phyloP scores from a whole-genome alignment of 1,139 yeast species.

The Blastobotrys ciferrii region DNA sequence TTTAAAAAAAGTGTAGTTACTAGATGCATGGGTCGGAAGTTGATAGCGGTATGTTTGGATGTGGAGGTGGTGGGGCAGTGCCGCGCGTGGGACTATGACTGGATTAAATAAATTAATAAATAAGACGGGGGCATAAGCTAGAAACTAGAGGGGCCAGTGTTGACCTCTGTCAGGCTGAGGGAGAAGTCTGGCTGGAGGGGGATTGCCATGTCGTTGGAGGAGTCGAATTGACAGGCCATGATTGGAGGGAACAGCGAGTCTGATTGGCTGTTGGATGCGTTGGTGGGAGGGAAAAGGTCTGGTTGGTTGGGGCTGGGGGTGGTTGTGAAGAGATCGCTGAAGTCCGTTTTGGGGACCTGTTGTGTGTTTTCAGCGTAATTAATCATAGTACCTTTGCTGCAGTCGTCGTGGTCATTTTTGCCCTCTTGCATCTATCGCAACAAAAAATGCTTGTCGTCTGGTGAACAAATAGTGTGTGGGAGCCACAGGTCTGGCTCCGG shows the following conservation, averaged over 20 bases:
- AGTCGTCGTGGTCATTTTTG: background rate
- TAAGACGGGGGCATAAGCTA: slow-evolving; percentile 9
- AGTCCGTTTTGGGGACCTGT: background rate
- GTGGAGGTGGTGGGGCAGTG: no score
- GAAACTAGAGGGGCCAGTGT: background rate
- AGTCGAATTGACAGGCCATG: slow-evolving; percentile 23
- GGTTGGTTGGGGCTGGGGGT: background rate
- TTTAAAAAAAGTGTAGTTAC: no score
- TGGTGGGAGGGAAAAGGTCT: background rate
- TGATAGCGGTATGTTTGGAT: no score
- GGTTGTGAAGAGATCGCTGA: background rate
- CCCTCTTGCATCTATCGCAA: background rate
- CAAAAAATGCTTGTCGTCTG: background rate
- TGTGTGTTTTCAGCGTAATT: background rate
- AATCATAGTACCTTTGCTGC: background rate
- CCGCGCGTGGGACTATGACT: no score
- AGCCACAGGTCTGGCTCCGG: background rate
- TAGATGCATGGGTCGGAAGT: no score
- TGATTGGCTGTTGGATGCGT: background rate
- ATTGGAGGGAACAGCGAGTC: slow-evolving; percentile 28
- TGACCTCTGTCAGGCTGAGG: slow-evolving; percentile 10
- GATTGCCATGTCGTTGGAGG: slow-evolving; percentile 21
- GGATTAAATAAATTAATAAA: no score
- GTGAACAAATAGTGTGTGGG: background rate
- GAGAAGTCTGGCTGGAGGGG: slow-evolving; percentile 30